Evolutionary conservation across 768 basidiomycete genomes (phyloP).

Genomic region (Hemileccinum impolitum): DNA sequence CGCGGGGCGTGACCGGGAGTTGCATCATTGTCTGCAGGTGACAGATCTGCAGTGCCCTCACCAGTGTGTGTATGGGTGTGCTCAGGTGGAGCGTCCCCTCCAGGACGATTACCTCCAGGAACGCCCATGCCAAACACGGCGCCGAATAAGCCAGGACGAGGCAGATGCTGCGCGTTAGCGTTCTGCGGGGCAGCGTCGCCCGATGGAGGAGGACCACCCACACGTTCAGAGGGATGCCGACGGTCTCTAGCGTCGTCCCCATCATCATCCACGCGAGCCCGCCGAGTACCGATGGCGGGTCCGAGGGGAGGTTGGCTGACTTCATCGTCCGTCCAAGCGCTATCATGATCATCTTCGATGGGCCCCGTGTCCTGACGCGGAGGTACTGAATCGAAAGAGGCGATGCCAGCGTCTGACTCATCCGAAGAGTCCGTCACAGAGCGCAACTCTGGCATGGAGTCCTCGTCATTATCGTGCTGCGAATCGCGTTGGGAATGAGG

Average conservation of each 20-base stretch:
- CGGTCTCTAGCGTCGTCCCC: slow-evolving; percentile 58
- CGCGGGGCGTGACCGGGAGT: slow-evolving; percentile 18
- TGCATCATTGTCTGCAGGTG: slow-evolving; percentile 21
- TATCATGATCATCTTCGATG: slow-evolving; percentile 31
- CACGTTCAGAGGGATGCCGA: slow-evolving; percentile 62
- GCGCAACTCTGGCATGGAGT: slow-evolving; percentile 42
- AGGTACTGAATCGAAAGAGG: slow-evolving; percentile 30
- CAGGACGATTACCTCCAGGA: slow-evolving; percentile 9
- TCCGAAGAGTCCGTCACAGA: slow-evolving; percentile 39
- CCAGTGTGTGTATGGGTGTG: slow-evolving; percentile 23
- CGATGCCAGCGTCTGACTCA: slow-evolving; percentile 30
- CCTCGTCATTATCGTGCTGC: slow-evolving; percentile 30
- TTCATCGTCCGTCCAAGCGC: slow-evolving; percentile 29
- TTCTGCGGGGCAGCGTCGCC: slow-evolving; percentile 23
- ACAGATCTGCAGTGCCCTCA: slow-evolving; percentile 23
- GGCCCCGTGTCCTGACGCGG: slow-evolving; percentile 15
- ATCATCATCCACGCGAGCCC: slow-evolving; percentile 60
- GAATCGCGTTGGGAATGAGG: slow-evolving; percentile 1
- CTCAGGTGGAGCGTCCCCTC: slow-evolving; percentile 18
- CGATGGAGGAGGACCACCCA: slow-evolving; percentile 29
- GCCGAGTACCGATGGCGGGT: slow-evolving; percentile 38
- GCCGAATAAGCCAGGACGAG: slow-evolving; percentile 21
- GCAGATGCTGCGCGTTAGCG: slow-evolving; percentile 20
- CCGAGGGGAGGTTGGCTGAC: slow-evolving; percentile 31
- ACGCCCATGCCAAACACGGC: slow-evolving; percentile 24